Evolutionary conservation across 257 asterid species (phyloP), one percentile per base, ranked within the genome.

Genomic region (Nicotiana attenuata): DNA sequence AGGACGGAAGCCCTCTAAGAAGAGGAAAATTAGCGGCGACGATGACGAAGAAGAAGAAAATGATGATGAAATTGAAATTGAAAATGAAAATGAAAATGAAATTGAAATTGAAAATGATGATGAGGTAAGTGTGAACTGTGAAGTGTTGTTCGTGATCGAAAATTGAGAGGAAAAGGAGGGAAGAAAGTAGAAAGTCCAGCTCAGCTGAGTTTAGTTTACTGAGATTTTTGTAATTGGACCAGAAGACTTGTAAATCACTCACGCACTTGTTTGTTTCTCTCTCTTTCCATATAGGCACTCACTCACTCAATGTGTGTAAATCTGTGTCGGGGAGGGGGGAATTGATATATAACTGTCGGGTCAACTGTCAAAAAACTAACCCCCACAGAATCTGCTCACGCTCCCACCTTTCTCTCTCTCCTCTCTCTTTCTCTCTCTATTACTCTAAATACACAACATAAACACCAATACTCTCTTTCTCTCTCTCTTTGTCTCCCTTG

Each of bases 381-480:
- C 96, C 92, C 94, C 95, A 89, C 94, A 86, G 96, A 90, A 91
- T 94, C 93, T 91, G 90, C 89, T 88, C 90, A 85, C 86, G 85
- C 91, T 84, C 89, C 90, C 91, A 83, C 89, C 86, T 85, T 77
- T 87, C 86, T 87, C 92, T 81, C 86, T 81, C 85, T 84, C n/a
- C 55, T 41, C 22, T 78, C 66, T 64, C 45, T 83, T 77, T 83
- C 83, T 82, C 85, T 84, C 84, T 67, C 63, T 81, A 71, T 33
- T 52, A 76, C 76, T 16, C 50, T 10, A 41, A 41, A 41, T 10
- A 8, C 50, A 41, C 65, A 61, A 73, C 81, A 71, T 52, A 61
- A 57, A 56, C 56, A 83, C 10, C 47, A 28, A 15, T 80, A 67
- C 87, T 80, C 87, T 84, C 83, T 47, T n/a, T 19, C 24, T 80